Conservation (phyloP, 2,329 filamentous ascomycete genomes). For the Eurotiales sp. region DNA sequence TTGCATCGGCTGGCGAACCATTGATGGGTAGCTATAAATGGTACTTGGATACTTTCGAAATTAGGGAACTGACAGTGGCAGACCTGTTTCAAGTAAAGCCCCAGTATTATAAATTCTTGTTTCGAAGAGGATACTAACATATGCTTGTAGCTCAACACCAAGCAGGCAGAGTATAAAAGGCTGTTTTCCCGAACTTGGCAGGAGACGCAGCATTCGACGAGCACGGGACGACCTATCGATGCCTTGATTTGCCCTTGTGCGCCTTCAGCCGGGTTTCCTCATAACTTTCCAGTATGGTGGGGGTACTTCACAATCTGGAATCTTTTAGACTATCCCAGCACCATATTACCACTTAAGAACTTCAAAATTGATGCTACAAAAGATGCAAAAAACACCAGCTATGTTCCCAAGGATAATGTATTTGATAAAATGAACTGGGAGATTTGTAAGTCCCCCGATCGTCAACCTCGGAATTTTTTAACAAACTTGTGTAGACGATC, state of each 20-base stretch:
- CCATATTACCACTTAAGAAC: background rate
- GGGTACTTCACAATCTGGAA: background rate
- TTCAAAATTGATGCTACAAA: background rate
- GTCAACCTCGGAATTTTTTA: background rate
- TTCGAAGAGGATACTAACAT: background rate
- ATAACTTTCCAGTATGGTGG: constrained; percentile 1
- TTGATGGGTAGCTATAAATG: no score
- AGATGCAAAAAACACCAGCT: background rate
- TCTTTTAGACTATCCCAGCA: background rate
- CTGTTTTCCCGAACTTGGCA: background rate
- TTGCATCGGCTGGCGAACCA: no score
- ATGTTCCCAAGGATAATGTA: background rate
- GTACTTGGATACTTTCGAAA: no score
- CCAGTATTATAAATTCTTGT: background rate
- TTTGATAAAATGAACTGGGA: background rate
- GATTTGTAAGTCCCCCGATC: background rate
- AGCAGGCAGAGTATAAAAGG: background rate
- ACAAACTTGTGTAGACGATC: background rate
- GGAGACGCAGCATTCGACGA: background rate
- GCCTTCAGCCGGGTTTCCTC: background rate
- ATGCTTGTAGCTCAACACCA: background rate
- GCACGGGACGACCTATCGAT: background rate
- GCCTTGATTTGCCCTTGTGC: background rate
- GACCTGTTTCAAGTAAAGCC: background rate
- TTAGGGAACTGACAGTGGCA: no score